These are phyloP conservation scores for Argentina anserina DNA, from an alignment of 306 rosid species.

Conservation along the genomic window DNA sequence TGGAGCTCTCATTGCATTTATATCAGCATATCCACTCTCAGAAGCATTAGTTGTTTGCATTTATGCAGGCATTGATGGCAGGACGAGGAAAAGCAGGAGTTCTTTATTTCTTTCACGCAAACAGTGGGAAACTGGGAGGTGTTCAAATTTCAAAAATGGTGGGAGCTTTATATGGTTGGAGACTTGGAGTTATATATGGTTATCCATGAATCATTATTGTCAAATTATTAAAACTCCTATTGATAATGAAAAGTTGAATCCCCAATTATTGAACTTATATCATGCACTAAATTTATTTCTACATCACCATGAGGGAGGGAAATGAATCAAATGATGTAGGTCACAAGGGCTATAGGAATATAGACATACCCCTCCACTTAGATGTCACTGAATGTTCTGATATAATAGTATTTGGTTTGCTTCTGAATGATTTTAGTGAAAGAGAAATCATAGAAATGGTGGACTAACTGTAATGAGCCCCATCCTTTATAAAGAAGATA, in stretches of 20 bases:
- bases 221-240: constrained; percentile 27
- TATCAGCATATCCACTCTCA: constrained; percentile 35
- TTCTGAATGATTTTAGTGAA: constrained; percentile 11
- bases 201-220: constrained; percentile 14
- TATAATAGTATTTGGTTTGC: constrained; percentile 8
- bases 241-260: background rate
- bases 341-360: background rate
- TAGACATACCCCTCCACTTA: constrained; percentile 27
- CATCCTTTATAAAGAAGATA: background rate
- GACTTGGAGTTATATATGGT: background rate
- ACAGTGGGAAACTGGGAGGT: constrained; percentile 22
- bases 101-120: constrained; percentile 35
- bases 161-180: background rate
- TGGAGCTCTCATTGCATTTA: constrained; percentile 29
- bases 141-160: constrained; percentile 14
- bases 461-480: constrained; percentile 13
- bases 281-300: background rate
- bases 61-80: constrained; percentile 40
- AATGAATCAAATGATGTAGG: constrained; percentile 3
- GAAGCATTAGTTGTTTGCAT: constrained; percentile 27
- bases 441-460: constrained; percentile 25
- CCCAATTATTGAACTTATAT: background rate
- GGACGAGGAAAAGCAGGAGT: constrained; percentile 21
- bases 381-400: constrained; percentile 1
- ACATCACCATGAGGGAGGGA: background rate